Conservation (phyloP, 192 early-diverging fungal species). For the Podila verticillata region DNA sequence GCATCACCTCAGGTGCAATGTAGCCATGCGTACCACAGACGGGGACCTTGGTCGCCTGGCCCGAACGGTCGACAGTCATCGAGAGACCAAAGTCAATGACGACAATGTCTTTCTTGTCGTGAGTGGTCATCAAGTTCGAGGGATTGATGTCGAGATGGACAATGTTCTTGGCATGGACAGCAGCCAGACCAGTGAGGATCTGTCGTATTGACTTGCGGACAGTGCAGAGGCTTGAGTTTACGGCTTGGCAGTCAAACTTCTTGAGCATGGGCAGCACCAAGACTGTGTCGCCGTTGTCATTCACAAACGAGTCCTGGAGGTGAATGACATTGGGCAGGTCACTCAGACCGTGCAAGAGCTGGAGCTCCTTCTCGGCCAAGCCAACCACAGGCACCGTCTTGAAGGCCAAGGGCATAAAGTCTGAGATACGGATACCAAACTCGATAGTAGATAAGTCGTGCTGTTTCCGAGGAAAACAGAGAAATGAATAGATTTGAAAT, state of each 20-base stretch:
- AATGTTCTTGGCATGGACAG: conserved; percentile 68
- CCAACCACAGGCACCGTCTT: conserved; percentile 67
- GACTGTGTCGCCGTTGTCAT: conserved; percentile 64
- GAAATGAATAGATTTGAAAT: no score
- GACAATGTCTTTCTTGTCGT: conserved; percentile 59
- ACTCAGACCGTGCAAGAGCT: conserved; percentile 59
- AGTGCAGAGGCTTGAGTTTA: conserved; percentile 60
- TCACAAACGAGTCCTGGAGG: conserved; percentile 69
- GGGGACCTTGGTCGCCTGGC: conserved; percentile 50
- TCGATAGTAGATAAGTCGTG: conserved; percentile 65
- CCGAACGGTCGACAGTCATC: conserved; percentile 37
- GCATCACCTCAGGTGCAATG: conserved; percentile 72
- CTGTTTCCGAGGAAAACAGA: no score
- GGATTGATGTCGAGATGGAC: conserved; percentile 76
- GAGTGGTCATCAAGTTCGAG: conserved; percentile 66
- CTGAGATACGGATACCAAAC: conserved; percentile 69
- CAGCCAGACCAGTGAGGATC: conserved; percentile 64
- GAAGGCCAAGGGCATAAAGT: conserved; percentile 68
- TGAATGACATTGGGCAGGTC: conserved; percentile 58
- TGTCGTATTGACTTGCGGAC: conserved; percentile 59
- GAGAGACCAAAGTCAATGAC: conserved; percentile 84
- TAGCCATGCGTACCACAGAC: conserved; percentile 81
- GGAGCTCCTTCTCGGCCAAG: conserved; percentile 64
- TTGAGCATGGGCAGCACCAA: conserved; percentile 70
- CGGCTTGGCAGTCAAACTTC: conserved; percentile 51